Evolutionary conservation across 495 filamentous ascomycete species (phyloP).

Genomic region (Penicillium herquei): DNA sequence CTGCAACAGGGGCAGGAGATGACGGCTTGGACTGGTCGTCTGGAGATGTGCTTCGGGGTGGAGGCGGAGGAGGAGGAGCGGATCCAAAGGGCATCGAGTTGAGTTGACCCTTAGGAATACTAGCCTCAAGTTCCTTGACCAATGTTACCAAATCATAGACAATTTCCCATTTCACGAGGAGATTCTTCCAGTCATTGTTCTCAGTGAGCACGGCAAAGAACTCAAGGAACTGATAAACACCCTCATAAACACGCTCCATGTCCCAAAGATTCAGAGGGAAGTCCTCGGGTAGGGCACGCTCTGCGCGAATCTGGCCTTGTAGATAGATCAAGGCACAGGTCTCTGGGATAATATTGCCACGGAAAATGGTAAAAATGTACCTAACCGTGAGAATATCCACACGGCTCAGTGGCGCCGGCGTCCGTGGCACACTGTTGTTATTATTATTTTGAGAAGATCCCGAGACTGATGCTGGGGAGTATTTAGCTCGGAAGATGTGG

Average conservation of each 20-base stretch:
- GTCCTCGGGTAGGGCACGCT: slow-evolving; percentile 65
- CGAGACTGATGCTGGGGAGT: slow-evolving; percentile 52
- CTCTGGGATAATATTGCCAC: slow-evolving; percentile 86
- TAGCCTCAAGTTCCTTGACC: slow-evolving; percentile 80
- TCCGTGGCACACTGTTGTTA: slow-evolving; percentile 22
- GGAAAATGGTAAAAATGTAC: slow-evolving; percentile 88
- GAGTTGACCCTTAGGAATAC: slow-evolving; percentile 71
- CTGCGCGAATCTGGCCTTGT: slow-evolving; percentile 82
- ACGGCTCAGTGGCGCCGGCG: slow-evolving; percentile 38
- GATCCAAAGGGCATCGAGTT: slow-evolving; percentile 40
- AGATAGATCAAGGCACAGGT: slow-evolving; percentile 89
- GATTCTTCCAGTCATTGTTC: slow-evolving; percentile 61
- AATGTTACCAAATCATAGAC: slow-evolving; percentile 79
- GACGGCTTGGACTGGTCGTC: slow-evolving; percentile 24
- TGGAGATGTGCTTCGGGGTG: slow-evolving; percentile 28
- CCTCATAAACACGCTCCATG: slow-evolving; percentile 88
- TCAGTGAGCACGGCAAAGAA: slow-evolving; percentile 92
- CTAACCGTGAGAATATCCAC: slow-evolving; percentile 72
- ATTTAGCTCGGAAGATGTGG: slow-evolving; percentile 77
- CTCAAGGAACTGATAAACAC: slow-evolving; percentile 88
- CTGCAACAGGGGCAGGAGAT: slow-evolving; percentile 45
- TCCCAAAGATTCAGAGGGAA: slow-evolving; percentile 96
- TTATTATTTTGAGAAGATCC: slow-evolving; percentile 35
- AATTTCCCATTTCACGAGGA: slow-evolving; percentile 86
- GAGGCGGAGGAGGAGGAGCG: slow-evolving; percentile 25